Evolutionary conservation across 2,329 filamentous ascomycete species (phyloP), one percentile per base, ranked within the genome.

Genomic region (Aspergillus spinulosporus): DNA sequence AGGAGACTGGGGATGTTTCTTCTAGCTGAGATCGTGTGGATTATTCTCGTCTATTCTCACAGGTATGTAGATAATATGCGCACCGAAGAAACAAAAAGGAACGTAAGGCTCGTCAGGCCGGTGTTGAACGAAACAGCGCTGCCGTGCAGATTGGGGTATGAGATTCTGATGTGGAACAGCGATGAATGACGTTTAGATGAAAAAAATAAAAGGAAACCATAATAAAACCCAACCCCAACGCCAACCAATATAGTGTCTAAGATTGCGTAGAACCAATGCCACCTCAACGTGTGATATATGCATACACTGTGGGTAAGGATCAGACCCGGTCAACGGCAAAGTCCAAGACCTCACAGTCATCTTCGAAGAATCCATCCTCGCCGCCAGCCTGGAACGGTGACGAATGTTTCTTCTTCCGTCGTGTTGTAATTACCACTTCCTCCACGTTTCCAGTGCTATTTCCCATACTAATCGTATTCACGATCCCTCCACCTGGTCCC

Each of bases 321-420:
- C 65, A 79, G 44, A 84, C 82, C 44, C 81, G 72, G 59, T 84
- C 81, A 50, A 78, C 75, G 11, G 91, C 89, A 82, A 94, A 95
- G 75, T 96, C 91, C 60, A 96, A 82, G 55, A 96, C 89, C 71
- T 96, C 91, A 64, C 90, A 94, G 69, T 95, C 92, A 70, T 96
- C 90, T 74, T 96, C 92, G 66, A 96, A 96, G 73, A 96, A 95
- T 52, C 84, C 84, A 56, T 90, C 88, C 44, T 86, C 86, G 8
- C 70, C 72, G 70, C 56, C 71, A 66, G 51, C 79, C 77, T 48
- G 68, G 36, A 60, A 50, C 45, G 64, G 59, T 0, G 64, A 62
- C 43, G 62, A 63, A 43, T 65, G 61, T 40, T 82, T 84, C 65
- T 84, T 84, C 57, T 89, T 84, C 51, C 89, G 81, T 59, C 90